phyloP scores from a whole-genome alignment of 805 yeast species.

The Lachancea cidri region DNA sequence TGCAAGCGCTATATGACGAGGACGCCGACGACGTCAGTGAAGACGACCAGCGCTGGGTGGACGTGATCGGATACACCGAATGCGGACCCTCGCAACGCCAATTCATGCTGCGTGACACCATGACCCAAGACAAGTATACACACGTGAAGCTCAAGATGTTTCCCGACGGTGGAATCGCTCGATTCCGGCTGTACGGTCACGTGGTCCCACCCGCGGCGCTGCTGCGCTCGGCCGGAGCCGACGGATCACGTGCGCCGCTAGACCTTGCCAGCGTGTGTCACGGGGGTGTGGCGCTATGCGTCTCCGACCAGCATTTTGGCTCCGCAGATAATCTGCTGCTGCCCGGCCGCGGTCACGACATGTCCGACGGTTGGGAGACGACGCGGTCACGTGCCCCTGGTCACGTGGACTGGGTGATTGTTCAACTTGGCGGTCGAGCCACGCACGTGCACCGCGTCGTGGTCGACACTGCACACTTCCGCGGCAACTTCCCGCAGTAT shows the following conservation, averaged over 20 bases:
- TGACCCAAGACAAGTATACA: slow-evolving; percentile 63
- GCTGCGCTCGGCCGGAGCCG: slow-evolving; percentile 7
- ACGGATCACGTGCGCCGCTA: slow-evolving; percentile 23
- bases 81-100: slow-evolving; percentile 91
- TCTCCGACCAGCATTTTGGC: slow-evolving; percentile 92
- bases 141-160: slow-evolving; percentile 85
- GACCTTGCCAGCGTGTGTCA: slow-evolving; percentile 79
- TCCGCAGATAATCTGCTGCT: slow-evolving; percentile 81
- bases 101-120: slow-evolving; percentile 57
- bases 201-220: slow-evolving; percentile 50
- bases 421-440: slow-evolving; percentile 67
- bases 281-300: slow-evolving; percentile 84
- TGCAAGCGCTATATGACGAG: slow-evolving; percentile 56
- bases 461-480: slow-evolving; percentile 88
- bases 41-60: slow-evolving; percentile 54
- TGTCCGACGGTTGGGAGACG: slow-evolving; percentile 99
- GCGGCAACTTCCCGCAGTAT: slow-evolving; percentile 91
- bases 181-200: slow-evolving; percentile 83
- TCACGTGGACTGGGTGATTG: slow-evolving; percentile 88
- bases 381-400: slow-evolving; percentile 76
- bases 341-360: slow-evolving; percentile 93
- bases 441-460: slow-evolving; percentile 50
- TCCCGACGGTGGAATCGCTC: slow-evolving; percentile 97
- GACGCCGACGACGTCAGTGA: slow-evolving; percentile 27
- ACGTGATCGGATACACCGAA: slow-evolving; percentile 60